Evolutionary conservation across 1,284 basidiomycete genomes (phyloP), one percentile per base, ranked within the genome.

Genomic region (Mixia osmundae): DNA sequence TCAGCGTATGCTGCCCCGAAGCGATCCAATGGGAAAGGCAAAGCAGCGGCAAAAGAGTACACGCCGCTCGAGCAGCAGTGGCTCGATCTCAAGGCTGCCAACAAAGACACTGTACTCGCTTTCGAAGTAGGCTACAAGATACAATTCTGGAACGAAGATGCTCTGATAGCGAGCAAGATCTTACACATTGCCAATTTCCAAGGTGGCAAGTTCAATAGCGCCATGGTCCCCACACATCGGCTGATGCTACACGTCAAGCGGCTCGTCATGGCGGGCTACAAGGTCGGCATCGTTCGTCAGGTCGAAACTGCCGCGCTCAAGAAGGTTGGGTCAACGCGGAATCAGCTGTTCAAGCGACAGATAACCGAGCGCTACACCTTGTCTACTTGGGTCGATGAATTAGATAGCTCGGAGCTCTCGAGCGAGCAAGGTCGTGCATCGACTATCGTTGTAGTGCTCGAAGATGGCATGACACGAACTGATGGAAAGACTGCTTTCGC

Each of bases 241-340:
- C 63, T 77, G 12, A 68, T 77, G 40, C 67, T 95, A 5, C 83
- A 94, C 54, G 64, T 91, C 33, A 80, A 77, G 58, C 83, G 83
- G 76, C 64, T 95, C 23, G 66, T 95, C 28, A 72, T 76, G 1
- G 68, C 72, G 37, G 87, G 87, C 0, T 66, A 83, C 54, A 79
- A 82, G 69, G 67, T 97, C 33, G 89, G 89, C 8, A 71, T 97
- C 9, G 72, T 91, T 1, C 67, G 73, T n/a, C 89, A 95, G 55
- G 70, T 66, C 3, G 89, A 97, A 58, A 95, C 89, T 0, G 80
- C 89, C 1, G 89, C 89, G 0, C 63, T 97, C 36, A 95, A 97
- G 60, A 91, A 87, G 54, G 71, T 66, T 3, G 67, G 82, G 39
- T 77, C 82, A 38, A 87, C 74, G 44, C 66, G 72, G 33, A 78